phyloP scores from a whole-genome alignment of 768 basidiomycete species.

The Sporobolomyces phaffii region DNA sequence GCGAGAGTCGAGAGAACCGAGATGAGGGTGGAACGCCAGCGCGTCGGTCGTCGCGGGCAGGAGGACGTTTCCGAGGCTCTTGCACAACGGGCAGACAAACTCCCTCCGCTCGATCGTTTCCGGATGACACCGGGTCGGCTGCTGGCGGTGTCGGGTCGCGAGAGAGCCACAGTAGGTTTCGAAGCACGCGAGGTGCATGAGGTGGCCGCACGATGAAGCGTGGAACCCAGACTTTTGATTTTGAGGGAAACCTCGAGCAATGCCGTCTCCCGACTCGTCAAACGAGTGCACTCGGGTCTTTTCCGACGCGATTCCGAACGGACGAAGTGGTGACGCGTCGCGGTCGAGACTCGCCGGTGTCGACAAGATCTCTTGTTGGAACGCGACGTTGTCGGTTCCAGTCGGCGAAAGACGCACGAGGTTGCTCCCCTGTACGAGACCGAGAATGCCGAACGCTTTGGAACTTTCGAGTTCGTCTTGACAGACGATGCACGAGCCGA shows the following conservation, averaged over 20 bases:
- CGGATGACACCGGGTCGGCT: slow-evolving; percentile 86
- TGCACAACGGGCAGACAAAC: slow-evolving; percentile 94
- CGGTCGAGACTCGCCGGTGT: slow-evolving; percentile 63
- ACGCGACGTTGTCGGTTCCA: slow-evolving; percentile 47
- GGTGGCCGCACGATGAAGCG: slow-evolving; percentile 82
- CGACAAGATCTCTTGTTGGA: slow-evolving; percentile 65
- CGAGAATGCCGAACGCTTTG: slow-evolving; percentile 75
- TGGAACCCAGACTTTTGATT: slow-evolving; percentile 51
- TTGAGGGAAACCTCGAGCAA: slow-evolving; percentile 37
- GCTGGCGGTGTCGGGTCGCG: slow-evolving; percentile 71
- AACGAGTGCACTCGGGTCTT: slow-evolving; percentile 11
- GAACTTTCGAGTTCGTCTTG: slow-evolving; percentile 78
- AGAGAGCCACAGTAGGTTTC: slow-evolving; percentile 80
- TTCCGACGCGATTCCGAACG: slow-evolving; percentile 33
- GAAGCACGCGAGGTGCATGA: slow-evolving; percentile 96
- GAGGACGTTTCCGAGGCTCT: slow-evolving; percentile 89
- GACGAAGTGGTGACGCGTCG: slow-evolving; percentile 29
- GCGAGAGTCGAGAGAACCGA: background rate
- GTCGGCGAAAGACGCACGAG: slow-evolving; percentile 69
- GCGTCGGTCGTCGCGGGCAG: slow-evolving; percentile 60
- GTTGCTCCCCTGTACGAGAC: slow-evolving; percentile 79
- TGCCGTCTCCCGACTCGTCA: slow-evolving; percentile 28
- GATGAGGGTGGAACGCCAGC: slow-evolving; percentile 10
- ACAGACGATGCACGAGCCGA: slow-evolving; percentile 93
- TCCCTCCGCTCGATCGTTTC: slow-evolving; percentile 90